Evolutionary conservation across 805 yeast species (phyloP).

Genomic region (Ogataea nitratoaversa): DNA sequence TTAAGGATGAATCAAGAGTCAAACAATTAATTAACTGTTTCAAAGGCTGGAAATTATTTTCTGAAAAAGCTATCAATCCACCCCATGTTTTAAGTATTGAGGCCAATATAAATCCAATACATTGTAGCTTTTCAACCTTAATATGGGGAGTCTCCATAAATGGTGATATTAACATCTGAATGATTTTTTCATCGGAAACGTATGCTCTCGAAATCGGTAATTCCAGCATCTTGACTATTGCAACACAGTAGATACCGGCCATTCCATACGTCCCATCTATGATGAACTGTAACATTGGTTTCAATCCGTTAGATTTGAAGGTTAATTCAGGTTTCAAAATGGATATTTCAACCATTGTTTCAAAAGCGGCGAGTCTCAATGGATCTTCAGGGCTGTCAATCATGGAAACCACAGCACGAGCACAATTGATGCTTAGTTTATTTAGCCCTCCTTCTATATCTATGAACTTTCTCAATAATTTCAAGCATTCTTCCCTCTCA

Average conservation of each 20-base stretch:
- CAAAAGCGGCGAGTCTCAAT: conserved; percentile 46
- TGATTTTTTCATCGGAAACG: conserved; percentile 57
- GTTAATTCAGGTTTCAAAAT: conserved; percentile 41
- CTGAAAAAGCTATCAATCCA: conserved; percentile 66
- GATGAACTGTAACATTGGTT: conserved; percentile 40
- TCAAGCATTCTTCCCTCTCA: conserved; percentile 77
- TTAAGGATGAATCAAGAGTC: conserved; percentile 47
- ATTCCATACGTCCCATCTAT: conserved; percentile 51
- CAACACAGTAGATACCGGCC: conserved; percentile 39
- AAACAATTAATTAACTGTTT: conserved; percentile 59
- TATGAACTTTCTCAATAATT: conserved; percentile 59
- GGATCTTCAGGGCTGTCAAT: conserved; percentile 53
- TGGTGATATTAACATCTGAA: conserved; percentile 60
- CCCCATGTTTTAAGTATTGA: conserved; percentile 66
- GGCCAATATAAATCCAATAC: conserved; percentile 55
- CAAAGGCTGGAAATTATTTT: conserved; percentile 51
- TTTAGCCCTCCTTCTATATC: conserved; percentile 50
- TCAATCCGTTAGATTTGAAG: conserved; percentile 41
- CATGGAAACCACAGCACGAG: conserved; percentile 61
- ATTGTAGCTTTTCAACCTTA: conserved; percentile 51
- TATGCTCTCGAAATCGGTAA: conserved; percentile 47
- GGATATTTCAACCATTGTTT: conserved; percentile 49
- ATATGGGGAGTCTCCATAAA: conserved; percentile 59
- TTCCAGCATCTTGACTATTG: conserved; percentile 55
- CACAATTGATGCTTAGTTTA: conserved; percentile 56